Base-by-base conservation (phyloP, 495 filamentous ascomycete species). In the Lasiosphaeriaceae sp. region DNA sequence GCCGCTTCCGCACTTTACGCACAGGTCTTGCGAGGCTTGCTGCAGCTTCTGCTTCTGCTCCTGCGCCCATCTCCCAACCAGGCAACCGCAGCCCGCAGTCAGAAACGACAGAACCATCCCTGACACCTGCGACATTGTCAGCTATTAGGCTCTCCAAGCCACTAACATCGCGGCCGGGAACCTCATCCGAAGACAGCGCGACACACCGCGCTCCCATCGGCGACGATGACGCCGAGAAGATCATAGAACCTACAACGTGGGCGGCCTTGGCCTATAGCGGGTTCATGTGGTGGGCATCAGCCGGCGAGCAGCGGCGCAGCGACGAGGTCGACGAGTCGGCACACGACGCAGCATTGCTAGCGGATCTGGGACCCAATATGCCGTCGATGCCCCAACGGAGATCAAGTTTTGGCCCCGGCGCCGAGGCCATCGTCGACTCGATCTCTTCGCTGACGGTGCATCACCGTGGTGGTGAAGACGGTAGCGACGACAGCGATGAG, bases 251-350 rank as follows among this genome's bases (percentile, higher is more conserved):
- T 0, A 76, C 85, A 37, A 89, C 86, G n/a, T 97, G 93, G 94
- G 78, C 90, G 0, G 89, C 90, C 7, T 81, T 96, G 12, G 92
- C 92, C 9, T 97, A 97, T 66, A 84, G 81, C 23, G 87, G 88
- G 3, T 96, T 97, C 76, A 92, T 97, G 74, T 98, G 93, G 93
- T 98, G 94, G 94, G 94, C 94, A 0, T 92, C 90, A 1, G 94
- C 94, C 1, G 94, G 94, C 47, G 94, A 97, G 71, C 84, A 89
- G 68, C 80, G 86, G 2, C 80, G 83, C 21, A 68, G 76, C 34
- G 71, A 74, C 16, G 72, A 80, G 39, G 69, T 77, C 20, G 78
- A 83, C 39, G 76, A 78, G 57, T 66, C 70, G 47, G 69, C 70
- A n/a, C 71, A 66, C 68, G 81, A 76, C 67, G 71, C 63, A 47